Conservation (phyloP, 1,139 yeast species). For the Sugiyamaella neomexicana region DNA sequence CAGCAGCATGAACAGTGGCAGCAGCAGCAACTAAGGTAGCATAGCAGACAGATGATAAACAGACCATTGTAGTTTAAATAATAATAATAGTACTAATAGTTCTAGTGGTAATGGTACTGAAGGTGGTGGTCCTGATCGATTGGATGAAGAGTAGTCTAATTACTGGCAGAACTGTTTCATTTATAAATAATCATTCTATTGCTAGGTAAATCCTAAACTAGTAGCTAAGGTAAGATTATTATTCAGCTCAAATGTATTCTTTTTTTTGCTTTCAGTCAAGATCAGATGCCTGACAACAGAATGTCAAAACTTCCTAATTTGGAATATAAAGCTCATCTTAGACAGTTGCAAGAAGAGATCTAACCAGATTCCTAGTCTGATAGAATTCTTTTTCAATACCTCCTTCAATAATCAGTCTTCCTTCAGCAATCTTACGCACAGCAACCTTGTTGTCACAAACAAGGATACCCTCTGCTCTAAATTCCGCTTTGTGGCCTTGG, state of each 20-base stretch:
- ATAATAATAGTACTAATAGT: neutral
- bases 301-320: neutral
- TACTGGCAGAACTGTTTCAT: neutral
- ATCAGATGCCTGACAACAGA: neutral
- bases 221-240: neutral
- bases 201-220: neutral
- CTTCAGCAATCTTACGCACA: slow-evolving; percentile 74
- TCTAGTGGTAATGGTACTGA: neutral
- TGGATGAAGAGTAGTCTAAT: neutral
- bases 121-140: neutral
- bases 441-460: slow-evolving; percentile 80
- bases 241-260: neutral
- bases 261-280: neutral
- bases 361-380: slow-evolving; percentile 70
- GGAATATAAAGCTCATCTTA: slow-evolving; percentile 29
- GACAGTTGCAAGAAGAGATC: slow-evolving; percentile 79
- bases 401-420: slow-evolving; percentile 84
- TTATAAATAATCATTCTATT: neutral
- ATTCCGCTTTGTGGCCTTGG: slow-evolving; percentile 73
- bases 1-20: slow-evolving; percentile 22
- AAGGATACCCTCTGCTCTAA: slow-evolving; percentile 88
- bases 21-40: slow-evolving; percentile 19
- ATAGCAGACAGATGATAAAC: slow-evolving; percentile 18
- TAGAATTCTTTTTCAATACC: slow-evolving; percentile 74
- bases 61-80: slow-evolving; percentile 19